Base-by-base conservation (phyloP, 2,329 filamentous ascomycete genomes). In the Verticillium dahliae region DNA sequence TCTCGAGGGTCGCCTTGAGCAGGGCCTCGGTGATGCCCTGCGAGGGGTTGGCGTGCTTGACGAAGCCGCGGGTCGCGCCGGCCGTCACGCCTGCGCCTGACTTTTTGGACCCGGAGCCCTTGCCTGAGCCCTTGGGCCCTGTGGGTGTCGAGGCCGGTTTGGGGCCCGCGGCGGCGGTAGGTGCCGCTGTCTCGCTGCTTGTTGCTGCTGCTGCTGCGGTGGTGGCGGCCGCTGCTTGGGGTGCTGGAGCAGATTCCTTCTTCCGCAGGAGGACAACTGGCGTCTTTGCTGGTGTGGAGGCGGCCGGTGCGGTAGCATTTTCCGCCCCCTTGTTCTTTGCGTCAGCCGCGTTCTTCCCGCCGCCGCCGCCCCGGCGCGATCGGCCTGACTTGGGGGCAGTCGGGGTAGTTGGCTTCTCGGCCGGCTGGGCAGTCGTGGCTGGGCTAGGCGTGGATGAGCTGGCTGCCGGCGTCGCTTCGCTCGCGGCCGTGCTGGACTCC, bases 11-110 rank as follows among this genome's bases (percentile, higher is more conserved):
- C 67, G 89, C 84, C 68, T 89, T 87, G 1, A 98, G 85, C 0
- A 92, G 76, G 0, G 88, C 78, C 70, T 97, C 94, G 0, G 92
- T 97, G 56, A 97, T 90, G 14, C 94, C 94, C 71, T 97, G 94
- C 0, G 92, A 95, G 11, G 91, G 86, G 71, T 96, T 97, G 59
- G 89, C 90, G 68, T 92, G 89, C 73, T 93, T 93, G 63, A 93
- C 79, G 70, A 93, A 93, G 22, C 87, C 90, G 57, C 90, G 88
- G 15, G 83, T 85, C 7, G 82, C 82, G 10, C 83, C 81, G 1
- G 79, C 65, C 3, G 75, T 75, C 7, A 74, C 68, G 27, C 66
- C 65, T 27, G 70, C 63, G 58, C 66, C 64, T 35, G 65, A 65
- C 63, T 76, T 77, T 67, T 75, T 76, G 57, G 65, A 57, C 38